Evolutionary conservation across 2,329 filamentous ascomycete genomes (phyloP), one percentile per base, ranked within the genome.

Genomic region (Passalora sequoiae): DNA sequence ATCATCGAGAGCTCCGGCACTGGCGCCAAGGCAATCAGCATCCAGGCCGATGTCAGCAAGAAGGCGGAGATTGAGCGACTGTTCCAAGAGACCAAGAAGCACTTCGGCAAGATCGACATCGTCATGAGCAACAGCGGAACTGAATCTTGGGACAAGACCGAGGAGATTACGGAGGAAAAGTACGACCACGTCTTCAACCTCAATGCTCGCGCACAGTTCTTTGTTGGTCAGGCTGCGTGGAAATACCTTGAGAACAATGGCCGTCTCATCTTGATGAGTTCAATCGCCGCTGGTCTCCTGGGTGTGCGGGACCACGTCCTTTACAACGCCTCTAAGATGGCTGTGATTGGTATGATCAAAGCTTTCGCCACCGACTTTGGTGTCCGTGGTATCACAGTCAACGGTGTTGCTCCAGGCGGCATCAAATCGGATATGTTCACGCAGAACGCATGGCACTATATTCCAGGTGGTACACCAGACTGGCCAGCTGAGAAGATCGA

Each of bases 391-490:
- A 80, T 86, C 60, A 86, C 82, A 0, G 81, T 83, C 66, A 86
- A 86, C 57, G 81, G 80, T 52, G 80, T 86, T 35, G 83, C 83
- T 2, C 83, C 83, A 1, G 82, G 82, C 43, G 82, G 82, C 32
- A 81, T 86, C 69, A 83, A 85, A 74, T 81, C 74, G 31, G 84
- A 88, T 64, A 88, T 88, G 84, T 88, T 83, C 69, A 74, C 81
- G 16, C 56, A 59, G 46, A 61, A 62, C 41, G 60, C 60, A 37
- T 62, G 59, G 54, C 50, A 52, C 35, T 57, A 40, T 36, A 74
- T 74, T 30, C 71, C 71, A 1, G 69, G 69, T 3, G 72, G 66
- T 7, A 66, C 60, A 4, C 70, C 71, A n/a, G 70, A 73, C 22
- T 71, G 66, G 66, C 63, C 70, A 1, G 69, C 68, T 1, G 69